These are phyloP conservation scores for Paraleonurus japonicus DNA, from an alignment of 257 asterid genomes.

Conservation along the genomic window DNA sequence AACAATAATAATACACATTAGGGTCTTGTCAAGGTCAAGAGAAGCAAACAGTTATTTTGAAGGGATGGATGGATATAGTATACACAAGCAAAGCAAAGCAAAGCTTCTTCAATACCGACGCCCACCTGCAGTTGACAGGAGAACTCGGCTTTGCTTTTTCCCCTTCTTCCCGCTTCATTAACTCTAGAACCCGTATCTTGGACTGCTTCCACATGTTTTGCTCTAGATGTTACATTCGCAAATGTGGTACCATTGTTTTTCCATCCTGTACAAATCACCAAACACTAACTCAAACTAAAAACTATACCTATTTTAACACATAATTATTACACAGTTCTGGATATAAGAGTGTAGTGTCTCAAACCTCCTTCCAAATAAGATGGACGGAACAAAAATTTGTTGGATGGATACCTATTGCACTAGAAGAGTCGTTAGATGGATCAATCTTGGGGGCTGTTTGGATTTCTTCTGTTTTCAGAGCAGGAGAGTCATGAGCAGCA, in stretches of 20 bases:
- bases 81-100: background rate
- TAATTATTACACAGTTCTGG: background rate
- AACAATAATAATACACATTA: background rate
- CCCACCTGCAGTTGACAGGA: constrained; percentile 82
- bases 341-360: background rate
- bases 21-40: background rate
- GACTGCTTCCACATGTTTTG: constrained; percentile 41
- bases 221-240: constrained; percentile 65
- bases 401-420: constrained; percentile 38
- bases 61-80: too few relatives aligned
- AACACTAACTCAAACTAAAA: background rate
- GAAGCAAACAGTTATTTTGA: background rate
- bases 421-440: constrained; percentile 34
- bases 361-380: background rate
- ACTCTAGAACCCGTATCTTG: constrained; percentile 26
- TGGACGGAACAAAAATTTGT: background rate
- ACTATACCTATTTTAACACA: background rate
- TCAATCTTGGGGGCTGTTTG: constrained; percentile 30
- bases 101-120: constrained; percentile 58
- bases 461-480: constrained; percentile 42
- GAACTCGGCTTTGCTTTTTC: constrained; percentile 64
- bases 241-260: constrained; percentile 47
- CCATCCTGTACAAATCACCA: constrained; percentile 35
- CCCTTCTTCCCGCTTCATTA: constrained; percentile 68
- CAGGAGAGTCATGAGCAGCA: constrained; percentile 84